A percentile compares a stretch with the other conserved stretches of the same genome.
Evolutionary conservation across 148 eudicot genomes (phyloP).

Genomic region (Gaultheria prostrata): DNA sequence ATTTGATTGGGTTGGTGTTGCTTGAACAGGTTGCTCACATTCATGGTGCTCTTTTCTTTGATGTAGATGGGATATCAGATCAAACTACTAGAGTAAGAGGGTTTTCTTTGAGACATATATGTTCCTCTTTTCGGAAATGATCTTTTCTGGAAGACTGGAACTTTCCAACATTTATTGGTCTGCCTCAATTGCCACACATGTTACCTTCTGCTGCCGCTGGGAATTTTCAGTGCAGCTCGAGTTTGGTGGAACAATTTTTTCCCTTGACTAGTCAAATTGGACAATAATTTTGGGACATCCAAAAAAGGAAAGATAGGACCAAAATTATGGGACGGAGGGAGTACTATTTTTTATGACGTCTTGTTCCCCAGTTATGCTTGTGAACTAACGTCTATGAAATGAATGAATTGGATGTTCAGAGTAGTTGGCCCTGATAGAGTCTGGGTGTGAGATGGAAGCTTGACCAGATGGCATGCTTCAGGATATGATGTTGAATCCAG

Average conservation of each 20-base stretch:
- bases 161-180: constrained; percentile 10
- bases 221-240: constrained; percentile 94
- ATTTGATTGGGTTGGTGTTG: background rate
- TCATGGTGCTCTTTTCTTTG: constrained; percentile 96
- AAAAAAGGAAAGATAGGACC: no score
- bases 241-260: constrained; percentile 99
- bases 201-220: constrained; percentile 98
- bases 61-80: constrained; percentile 85
- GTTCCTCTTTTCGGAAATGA: background rate
- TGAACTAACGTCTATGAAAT: constrained; percentile 8
- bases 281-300: no score
- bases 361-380: constrained; percentile 3
- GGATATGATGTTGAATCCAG: constrained; percentile 94
- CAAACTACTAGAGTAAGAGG: constrained; percentile 73
- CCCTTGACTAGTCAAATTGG: no score
- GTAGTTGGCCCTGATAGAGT: constrained; percentile 93
- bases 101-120: constrained; percentile 3
- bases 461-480: constrained; percentile 85
- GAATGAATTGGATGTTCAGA: constrained; percentile 81
- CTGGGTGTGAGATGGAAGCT: constrained; percentile 98
- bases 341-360: background rate
- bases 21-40: constrained; percentile 83
- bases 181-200: constrained; percentile 92
- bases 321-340: no score
- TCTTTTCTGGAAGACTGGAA: background rate